Evolutionary conservation across 192 early-diverging fungal species (phyloP).

Genomic region (Dispira simplex): DNA sequence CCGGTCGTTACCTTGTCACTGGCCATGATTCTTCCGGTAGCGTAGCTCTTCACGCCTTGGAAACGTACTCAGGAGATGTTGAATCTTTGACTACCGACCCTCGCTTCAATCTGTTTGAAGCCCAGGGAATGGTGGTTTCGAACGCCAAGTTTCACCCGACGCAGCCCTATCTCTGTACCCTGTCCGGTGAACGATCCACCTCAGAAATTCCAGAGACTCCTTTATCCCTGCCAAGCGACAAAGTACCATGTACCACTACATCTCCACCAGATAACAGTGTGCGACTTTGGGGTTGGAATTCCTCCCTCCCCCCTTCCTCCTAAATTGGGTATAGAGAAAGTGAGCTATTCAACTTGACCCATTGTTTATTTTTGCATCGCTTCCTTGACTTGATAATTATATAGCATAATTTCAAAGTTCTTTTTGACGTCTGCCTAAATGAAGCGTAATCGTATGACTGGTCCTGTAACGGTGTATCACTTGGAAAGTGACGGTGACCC

Average conservation of each 20-base stretch:
- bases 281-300: background rate
- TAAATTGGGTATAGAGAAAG: no score
- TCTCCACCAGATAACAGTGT: background rate
- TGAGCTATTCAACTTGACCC: no score
- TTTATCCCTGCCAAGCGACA: background rate
- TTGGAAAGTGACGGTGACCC: no score
- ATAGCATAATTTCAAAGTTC: no score
- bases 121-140: background rate
- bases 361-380: no score
- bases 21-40: constrained; percentile 18
- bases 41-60: background rate
- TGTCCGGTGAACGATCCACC: background rate
- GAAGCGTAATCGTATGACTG: no score
- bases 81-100: background rate
- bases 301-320: no score
- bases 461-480: no score
- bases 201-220: background rate
- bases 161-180: background rate
- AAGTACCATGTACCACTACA: background rate
- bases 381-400: no score
- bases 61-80: background rate
- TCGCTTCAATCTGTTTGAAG: background rate
- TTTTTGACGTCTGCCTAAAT: no score
- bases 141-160: background rate
- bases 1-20: constrained; percentile 37